phyloP scores from a whole-genome alignment of 371 early-diverging fungal genomes.

The Saksenaea vasiformis region DNA sequence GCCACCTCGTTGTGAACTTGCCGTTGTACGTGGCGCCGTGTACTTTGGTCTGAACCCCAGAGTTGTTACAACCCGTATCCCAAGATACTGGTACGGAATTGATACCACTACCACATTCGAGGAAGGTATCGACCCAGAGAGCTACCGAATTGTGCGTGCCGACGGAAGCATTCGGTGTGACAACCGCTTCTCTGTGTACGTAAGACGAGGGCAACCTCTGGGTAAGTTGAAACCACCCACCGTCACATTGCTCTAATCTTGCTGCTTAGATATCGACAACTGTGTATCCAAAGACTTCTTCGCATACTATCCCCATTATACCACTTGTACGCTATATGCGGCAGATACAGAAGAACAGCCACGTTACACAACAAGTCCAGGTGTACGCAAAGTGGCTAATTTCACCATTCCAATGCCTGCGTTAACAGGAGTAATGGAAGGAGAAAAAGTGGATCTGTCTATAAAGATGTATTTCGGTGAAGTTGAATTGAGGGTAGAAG shows the following conservation, averaged over 20 bases:
- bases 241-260: background rate
- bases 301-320: slow-evolving; percentile 55
- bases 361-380: slow-evolving; percentile 44
- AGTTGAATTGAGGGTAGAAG: slow-evolving; percentile 54
- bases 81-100: slow-evolving; percentile 62
- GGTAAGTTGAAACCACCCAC: slow-evolving; percentile 27
- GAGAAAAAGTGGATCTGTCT: slow-evolving; percentile 47
- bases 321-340: slow-evolving; percentile 52
- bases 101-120: slow-evolving; percentile 53
- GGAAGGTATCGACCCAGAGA: slow-evolving; percentile 51
- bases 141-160: slow-evolving; percentile 44
- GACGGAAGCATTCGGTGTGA: slow-evolving; percentile 52
- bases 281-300: slow-evolving; percentile 51
- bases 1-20: slow-evolving; percentile 54
- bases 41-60: slow-evolving; percentile 55
- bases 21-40: slow-evolving; percentile 50
- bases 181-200: slow-evolving; percentile 50
- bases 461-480: slow-evolving; percentile 49
- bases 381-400: slow-evolving; percentile 48
- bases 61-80: slow-evolving; percentile 54
- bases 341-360: slow-evolving; percentile 48
- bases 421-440: slow-evolving; percentile 40
- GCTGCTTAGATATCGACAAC: slow-evolving; percentile 31
- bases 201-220: slow-evolving; percentile 42
- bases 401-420: slow-evolving; percentile 54